Base-by-base conservation (phyloP, 179 eudicot species). In the Silene coronaria region DNA sequence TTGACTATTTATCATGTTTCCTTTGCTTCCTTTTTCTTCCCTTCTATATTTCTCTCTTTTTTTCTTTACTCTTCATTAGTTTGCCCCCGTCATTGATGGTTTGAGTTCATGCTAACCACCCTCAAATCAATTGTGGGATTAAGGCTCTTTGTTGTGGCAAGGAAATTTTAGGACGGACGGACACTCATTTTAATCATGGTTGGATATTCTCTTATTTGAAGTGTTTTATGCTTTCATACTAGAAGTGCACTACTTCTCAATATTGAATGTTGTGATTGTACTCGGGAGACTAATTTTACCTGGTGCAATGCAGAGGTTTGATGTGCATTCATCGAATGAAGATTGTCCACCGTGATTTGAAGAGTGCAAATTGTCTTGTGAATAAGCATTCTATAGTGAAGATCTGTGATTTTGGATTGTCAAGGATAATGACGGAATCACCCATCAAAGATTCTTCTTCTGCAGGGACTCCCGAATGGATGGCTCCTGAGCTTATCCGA, bases 381-480 rank as follows among this genome's bases (percentile, higher is more conserved):
- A 88, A 91, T 81, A 95, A 92, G 86, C 97, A 95, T 74, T 92
- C 90, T 91, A 86, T 84, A 0, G 97, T 95, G 6, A 95, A 95
- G 84, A 85, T 95, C 57, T 95, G 99, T 75, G 99, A 94, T 79
- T 94, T 94, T 75, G 98, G 98, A 78, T 84, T 95, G 46, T 95
- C 99, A 27, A 85, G 92, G 78, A 86, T 91, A 78, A 86, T 90
- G 91, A 83, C 79, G 36, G 84, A 86, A 16, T 32, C 81, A 13
- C 74, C 89, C 51, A 82, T 87, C 73, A 84, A 78, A 62, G 93
- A 92, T 78, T 80, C 90, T 19, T 87, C 96, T 28, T 88, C 97
- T 28, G 99, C 99, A 6, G 98, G 98, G 59, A 93, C 98, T 82
- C 97, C 98, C 19, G 98, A 93, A 80, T 93, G 98, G 98, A 93